A percentile compares a stretch with the other conserved stretches of the same genome.
phyloP scores from a whole-genome alignment of 2,329 filamentous ascomycete genomes.

The Colletotrichum coccodes region DNA sequence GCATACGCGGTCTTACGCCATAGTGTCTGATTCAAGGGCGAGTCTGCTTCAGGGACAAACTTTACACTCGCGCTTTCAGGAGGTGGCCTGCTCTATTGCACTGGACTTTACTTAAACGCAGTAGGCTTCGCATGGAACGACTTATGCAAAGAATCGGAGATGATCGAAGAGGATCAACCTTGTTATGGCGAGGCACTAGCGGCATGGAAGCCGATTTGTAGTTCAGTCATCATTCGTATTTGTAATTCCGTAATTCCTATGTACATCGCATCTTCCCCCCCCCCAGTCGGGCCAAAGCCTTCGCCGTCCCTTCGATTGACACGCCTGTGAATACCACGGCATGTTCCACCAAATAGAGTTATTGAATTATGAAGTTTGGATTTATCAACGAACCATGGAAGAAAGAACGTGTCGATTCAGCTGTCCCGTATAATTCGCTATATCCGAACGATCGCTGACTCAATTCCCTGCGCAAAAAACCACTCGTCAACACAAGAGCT shows the following conservation, averaged over 20 bases:
- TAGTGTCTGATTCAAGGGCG: neutral
- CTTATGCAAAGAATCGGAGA: neutral
- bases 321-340: neutral
- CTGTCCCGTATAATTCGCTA: neutral
- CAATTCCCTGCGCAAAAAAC: slow-evolving; percentile 17
- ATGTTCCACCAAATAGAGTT: neutral
- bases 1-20: neutral
- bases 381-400: neutral
- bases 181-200: neutral
- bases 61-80: neutral
- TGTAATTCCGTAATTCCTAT: slow-evolving; percentile 3
- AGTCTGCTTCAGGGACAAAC: neutral
- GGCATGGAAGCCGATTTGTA: neutral
- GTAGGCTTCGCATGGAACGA: neutral
- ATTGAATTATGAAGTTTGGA: neutral
- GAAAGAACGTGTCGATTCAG: slow-evolving; percentile 3
- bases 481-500: slow-evolving; percentile 23
- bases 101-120: neutral
- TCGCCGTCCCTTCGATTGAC: neutral
- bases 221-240: neutral
- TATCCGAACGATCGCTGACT: slow-evolving; percentile 2
- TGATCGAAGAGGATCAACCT: neutral
- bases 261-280: neutral
- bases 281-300: neutral
- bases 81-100: neutral